Evolutionary conservation across 1,284 basidiomycete genomes (phyloP).

Genomic region (Sphagnurus paluster): DNA sequence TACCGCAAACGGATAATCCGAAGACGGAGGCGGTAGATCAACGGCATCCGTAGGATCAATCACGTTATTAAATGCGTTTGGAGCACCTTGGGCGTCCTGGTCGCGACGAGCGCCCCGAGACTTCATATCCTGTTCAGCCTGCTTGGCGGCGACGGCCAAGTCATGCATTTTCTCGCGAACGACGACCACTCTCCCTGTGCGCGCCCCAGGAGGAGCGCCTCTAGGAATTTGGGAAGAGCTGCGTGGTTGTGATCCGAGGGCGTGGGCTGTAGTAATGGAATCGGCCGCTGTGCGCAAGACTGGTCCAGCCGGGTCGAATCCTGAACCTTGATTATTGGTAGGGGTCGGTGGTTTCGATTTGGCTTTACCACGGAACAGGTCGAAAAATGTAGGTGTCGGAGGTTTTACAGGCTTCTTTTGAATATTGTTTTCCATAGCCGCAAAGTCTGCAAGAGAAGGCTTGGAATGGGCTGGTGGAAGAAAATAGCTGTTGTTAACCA

Average conservation of each 20-base stretch:
- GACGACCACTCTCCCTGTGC: constrained; percentile 66
- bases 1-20: constrained; percentile 68
- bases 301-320: constrained; percentile 23
- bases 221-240: constrained; percentile 40
- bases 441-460: constrained; percentile 64
- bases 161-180: constrained; percentile 78
- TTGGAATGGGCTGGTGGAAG: constrained; percentile 82
- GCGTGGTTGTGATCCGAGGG: constrained; percentile 36
- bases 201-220: constrained; percentile 32
- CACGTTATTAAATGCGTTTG: constrained; percentile 45
- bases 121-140: constrained; percentile 71
- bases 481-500: constrained; percentile 83
- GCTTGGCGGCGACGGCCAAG: constrained; percentile 63
- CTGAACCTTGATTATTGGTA: constrained; percentile 32
- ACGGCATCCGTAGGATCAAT: constrained; percentile 82
- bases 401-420: constrained; percentile 44
- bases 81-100: constrained; percentile 30
- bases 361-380: constrained; percentile 67
- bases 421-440: constrained; percentile 34
- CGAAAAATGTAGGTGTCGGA: constrained; percentile 60
- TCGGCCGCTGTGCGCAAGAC: constrained; percentile 33
- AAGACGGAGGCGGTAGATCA: constrained; percentile 65
- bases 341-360: constrained; percentile 63
- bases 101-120: constrained; percentile 43
- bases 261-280: constrained; percentile 41